phyloP scores from a whole-genome alignment of 306 rosid species.

The Vachellia pachyceras region DNA sequence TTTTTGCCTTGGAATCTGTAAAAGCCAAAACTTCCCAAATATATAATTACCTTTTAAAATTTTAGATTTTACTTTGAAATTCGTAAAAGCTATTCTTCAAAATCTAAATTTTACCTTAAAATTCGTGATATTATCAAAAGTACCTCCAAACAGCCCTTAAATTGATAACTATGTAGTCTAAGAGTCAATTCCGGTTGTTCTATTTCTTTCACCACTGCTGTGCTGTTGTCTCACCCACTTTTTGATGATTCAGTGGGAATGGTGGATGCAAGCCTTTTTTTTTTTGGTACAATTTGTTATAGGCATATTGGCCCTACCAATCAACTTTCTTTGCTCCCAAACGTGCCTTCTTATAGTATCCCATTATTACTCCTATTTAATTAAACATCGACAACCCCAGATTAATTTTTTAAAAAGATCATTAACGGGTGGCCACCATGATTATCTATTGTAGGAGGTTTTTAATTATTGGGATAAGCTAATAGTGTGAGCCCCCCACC shows the following conservation, averaged over 20 bases:
- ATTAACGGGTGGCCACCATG: constrained; percentile 4
- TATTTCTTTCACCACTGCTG: not conserved
- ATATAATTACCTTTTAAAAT: no score
- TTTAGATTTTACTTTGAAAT: no score
- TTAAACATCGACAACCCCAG: not conserved
- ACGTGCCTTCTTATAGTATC: constrained; percentile 17
- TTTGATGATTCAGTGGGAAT: not conserved
- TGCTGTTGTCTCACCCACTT: constrained; percentile 21
- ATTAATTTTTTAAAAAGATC: not conserved
- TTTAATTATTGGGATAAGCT: not conserved
- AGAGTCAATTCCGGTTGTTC: no score
- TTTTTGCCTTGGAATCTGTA: no score
- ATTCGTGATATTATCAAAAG: no score
- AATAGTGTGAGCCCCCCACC: not conserved
- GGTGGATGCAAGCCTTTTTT: constrained; percentile 1
- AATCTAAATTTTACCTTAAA: no score
- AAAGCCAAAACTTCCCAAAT: no score
- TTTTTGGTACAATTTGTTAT: not conserved
- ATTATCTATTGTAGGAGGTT: not conserved
- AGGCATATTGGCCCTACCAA: constrained; percentile 7
- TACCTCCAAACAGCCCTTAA: no score
- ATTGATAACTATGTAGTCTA: no score
- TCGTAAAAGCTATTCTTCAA: no score
- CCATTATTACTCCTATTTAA: constrained; percentile 5
- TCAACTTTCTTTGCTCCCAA: constrained; percentile 26